Conservation (phyloP, 305 asterid species). For the Fraxinus floribunda region DNA sequence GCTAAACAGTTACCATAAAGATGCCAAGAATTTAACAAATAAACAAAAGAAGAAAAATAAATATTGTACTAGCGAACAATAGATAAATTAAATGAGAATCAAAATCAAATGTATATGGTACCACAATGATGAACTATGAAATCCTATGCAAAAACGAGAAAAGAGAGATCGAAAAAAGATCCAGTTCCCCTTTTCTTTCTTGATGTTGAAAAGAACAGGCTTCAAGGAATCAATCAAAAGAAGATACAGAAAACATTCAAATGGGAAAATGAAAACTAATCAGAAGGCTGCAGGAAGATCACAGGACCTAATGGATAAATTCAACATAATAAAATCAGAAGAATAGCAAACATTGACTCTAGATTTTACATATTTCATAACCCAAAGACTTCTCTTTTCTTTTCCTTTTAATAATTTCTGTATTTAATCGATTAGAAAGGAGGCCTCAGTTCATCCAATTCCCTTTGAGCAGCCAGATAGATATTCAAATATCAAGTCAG, state of each 20-base stretch:
- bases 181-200: neutral
- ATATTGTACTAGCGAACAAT: neutral
- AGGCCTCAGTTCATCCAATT: constrained; percentile 4
- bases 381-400: neutral
- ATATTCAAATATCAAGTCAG: neutral
- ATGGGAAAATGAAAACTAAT: neutral
- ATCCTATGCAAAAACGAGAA: neutral
- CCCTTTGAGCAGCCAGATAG: neutral
- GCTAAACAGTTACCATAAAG: neutral
- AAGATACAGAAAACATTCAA: neutral
- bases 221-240: neutral
- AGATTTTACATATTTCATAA: neutral
- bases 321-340: neutral
- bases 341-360: neutral
- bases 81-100: neutral
- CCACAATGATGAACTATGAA: neutral
- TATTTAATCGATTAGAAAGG: neutral
- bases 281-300: neutral
- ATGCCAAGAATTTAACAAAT: neutral
- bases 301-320: neutral
- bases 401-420: neutral
- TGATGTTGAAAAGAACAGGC: neutral
- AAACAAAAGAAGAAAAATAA: neutral
- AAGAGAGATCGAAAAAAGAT: neutral
- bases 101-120: neutral